Base-by-base conservation (phyloP, 1,284 basidiomycete species). In the Sanghuangporus baumii region DNA sequence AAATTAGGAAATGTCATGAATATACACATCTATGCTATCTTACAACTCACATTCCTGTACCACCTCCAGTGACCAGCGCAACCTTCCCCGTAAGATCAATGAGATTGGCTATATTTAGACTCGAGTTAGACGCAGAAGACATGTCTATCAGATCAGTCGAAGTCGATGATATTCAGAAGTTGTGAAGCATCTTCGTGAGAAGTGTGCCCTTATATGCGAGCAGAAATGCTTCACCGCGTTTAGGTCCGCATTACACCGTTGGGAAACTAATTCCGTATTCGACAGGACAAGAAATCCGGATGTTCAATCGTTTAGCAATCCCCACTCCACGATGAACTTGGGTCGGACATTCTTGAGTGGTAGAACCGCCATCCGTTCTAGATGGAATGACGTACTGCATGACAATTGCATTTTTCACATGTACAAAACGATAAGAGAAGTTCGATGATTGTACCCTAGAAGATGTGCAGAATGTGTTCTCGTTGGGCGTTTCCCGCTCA, bases 11-110 rank as follows among this genome's bases (percentile, higher is more conserved):
- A 31, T n/a, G 41, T 47, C 6, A 50, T 20, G 12, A 23, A 37
- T 14, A 38, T 34, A 40, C 23, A 23, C 16, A 34, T 7, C 9
- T 18, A 18, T 38, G n/a, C 14, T 11, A 54, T 37, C 11, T 16
- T 36, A 3, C 16, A 18, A 52, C 61, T 55, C 46, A 66, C 65
- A 93, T 93, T 1, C 91, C 91, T 0, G 88, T 90, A 26, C 88
- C 91, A 5, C 91, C 91, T 50, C 91, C 91, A 0, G 91, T 89
- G 37, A 93, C 86, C 38, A 93, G 73, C 6, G 89, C 88, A 18
- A 92, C 75, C 37, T 83, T 79, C 7, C 82, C 85, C 14, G 78
- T 74, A 58, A 91, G 78, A 66, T 84, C 79, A 67, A 41, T 55
- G 38, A 46, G 59, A 18, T 55, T 48, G 40, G 31, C 37, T 34